Evolutionary conservation across 208 protist species (phyloP).

Genomic region (Tetramitus jugosus): DNA sequence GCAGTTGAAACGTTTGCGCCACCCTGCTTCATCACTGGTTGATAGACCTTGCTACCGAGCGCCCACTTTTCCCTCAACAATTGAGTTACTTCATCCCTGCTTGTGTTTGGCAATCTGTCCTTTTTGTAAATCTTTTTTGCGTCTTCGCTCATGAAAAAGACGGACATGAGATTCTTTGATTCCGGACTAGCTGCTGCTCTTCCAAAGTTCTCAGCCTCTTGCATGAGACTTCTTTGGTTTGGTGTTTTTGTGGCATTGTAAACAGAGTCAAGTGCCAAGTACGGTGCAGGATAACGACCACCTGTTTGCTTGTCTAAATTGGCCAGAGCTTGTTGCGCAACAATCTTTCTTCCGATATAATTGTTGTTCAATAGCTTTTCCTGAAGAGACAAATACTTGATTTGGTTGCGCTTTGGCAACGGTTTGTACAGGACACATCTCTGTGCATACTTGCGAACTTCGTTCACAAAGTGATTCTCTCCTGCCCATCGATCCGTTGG

Average conservation of each 20-base stretch:
- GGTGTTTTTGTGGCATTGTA: slow-evolving; percentile 54
- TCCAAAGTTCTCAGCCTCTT: slow-evolving; percentile 49
- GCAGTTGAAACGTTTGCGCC: not conserved
- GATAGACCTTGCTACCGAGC: not conserved
- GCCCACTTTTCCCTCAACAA: not conserved
- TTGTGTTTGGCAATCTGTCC: not conserved
- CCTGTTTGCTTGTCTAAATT: slow-evolving; percentile 71
- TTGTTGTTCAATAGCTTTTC: slow-evolving; percentile 46
- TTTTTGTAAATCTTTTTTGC: slow-evolving; percentile 68
- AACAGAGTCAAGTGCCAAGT: slow-evolving; percentile 73
- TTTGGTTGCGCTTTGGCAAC: slow-evolving; percentile 42
- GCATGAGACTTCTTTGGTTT: slow-evolving; percentile 26
- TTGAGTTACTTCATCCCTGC: not conserved
- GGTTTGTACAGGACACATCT: too few species aligned
- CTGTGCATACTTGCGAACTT: not conserved
- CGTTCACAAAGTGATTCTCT: too few species aligned
- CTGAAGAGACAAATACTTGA: slow-evolving; percentile 31
- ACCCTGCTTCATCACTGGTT: not conserved
- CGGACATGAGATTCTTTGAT: slow-evolving; percentile 66
- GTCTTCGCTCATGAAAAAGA: slow-evolving; percentile 76
- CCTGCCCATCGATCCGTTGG: slow-evolving; percentile 51
- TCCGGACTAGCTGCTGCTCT: slow-evolving; percentile 65
- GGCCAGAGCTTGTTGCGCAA: slow-evolving; percentile 44
- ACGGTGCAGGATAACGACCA: slow-evolving; percentile 83
- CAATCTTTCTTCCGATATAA: slow-evolving; percentile 42